Base-by-base conservation (phyloP, 305 asterid species). In the Fraxinus dipetala region DNA sequence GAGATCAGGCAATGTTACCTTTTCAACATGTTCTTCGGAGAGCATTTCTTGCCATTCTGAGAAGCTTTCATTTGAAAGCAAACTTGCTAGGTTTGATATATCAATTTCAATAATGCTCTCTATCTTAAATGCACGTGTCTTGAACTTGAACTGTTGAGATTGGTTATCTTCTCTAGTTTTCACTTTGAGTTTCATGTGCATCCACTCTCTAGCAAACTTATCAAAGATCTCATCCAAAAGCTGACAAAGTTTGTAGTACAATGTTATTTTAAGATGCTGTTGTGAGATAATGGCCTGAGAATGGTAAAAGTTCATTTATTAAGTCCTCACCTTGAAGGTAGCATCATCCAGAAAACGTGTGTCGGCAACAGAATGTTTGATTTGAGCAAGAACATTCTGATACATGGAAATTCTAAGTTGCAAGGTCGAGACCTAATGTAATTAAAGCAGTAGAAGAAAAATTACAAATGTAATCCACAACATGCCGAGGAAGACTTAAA, bases 11-110 rank as follows among this genome's bases (percentile, higher is more conserved):
- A 54, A 24, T 38, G 24, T 86, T 85, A 90, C 94, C 92, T 88
- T 89, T 79, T 91, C 96, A 81, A 88, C 90, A 61, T 67, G 80
- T 35, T 89, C 98, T 83, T 88, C 93, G 79, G 92, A 81, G 78
- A 91, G 85, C 82, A 93, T 87, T 84, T 94, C 96, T 85, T 91
- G 89, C 99, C 97, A 93, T 88, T 93, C 98, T 36, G 83, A 82
- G 70, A 91, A 92, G 87, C 89, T 88, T 76, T 89, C 97, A 84
- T 85, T 83, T 82, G 85, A 83, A 82, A 91, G 89, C 75, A 90
- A 85, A 85, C 87, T 83, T 81, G 86, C 90, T 75, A 87, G 91
- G 79, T 88, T 85, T 45, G 99, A 94, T 79, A 91, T 82, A 88
- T 94, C 98, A 83, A 93, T 83, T 56, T 93, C 92, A 63, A 93